Conservation (phyloP, 164 flowering plant species). For the Litsea cubeba region DNA sequence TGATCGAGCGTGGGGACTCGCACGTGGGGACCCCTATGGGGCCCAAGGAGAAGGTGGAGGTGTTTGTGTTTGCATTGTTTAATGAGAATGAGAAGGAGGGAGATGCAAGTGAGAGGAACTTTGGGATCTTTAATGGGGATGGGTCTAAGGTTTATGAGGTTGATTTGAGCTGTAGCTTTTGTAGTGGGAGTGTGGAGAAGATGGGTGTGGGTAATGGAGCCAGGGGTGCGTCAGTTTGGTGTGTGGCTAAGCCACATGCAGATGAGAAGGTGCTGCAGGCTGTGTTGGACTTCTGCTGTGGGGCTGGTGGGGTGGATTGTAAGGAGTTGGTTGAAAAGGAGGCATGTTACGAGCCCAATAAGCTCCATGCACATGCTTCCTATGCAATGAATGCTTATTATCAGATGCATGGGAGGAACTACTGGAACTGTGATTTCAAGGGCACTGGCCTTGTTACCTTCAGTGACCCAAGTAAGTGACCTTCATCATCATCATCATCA, state of each 20-base stretch:
- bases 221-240: conserved; percentile 61
- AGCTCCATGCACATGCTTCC: conserved; percentile 62
- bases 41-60: conserved; percentile 38
- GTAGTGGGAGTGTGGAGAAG: conserved; percentile 25
- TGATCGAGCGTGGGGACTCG: conserved; percentile 41
- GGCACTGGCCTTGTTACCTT: conserved; percentile 64
- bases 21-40: conserved; percentile 56
- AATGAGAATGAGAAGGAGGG: conserved; percentile 68
- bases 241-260: conserved; percentile 68
- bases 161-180: conserved; percentile 58
- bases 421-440: conserved; percentile 71
- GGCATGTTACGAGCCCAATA: conserved; percentile 46
- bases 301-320: conserved; percentile 67
- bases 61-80: conserved; percentile 59
- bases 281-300: conserved; percentile 64
- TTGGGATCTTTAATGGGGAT: conserved; percentile 56
- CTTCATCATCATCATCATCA: too few relatives aligned
- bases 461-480: conserved; percentile 60
- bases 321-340: conserved; percentile 41
- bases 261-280: conserved; percentile 47
- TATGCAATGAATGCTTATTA: conserved; percentile 70
- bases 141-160: conserved; percentile 55
- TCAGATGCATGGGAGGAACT: conserved; percentile 71
- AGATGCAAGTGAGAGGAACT: conserved; percentile 47
- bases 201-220: conserved; percentile 23